These are phyloP conservation scores for Zoysia japonica DNA, from an alignment of 176 grass and related monocot species.

Conservation along the genomic window DNA sequence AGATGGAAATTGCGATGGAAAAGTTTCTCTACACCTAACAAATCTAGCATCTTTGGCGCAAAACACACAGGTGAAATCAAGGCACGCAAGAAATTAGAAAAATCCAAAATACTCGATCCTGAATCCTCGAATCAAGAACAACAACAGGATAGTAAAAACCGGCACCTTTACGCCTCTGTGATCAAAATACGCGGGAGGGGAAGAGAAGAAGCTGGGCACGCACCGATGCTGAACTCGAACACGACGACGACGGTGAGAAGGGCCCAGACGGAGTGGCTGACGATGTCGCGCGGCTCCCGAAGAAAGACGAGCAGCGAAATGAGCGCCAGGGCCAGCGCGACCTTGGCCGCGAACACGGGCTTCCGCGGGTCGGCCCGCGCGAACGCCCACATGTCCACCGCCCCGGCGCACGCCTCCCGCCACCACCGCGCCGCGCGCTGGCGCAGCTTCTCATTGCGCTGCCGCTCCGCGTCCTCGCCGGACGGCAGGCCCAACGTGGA, in stretches of 20 bases:
- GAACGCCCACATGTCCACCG: slow-evolving; percentile 52
- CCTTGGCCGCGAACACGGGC: slow-evolving; percentile 75
- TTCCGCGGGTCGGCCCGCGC: slow-evolving; percentile 64
- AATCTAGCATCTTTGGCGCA: background rate
- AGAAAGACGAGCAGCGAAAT: slow-evolving; percentile 81
- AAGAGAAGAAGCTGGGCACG: background rate
- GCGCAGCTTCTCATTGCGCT: slow-evolving; percentile 12
- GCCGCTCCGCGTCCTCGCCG: background rate
- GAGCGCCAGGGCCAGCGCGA: slow-evolving; percentile 60
- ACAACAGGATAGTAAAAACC: background rate
- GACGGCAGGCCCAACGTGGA: slow-evolving; percentile 41
- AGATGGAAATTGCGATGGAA: background rate
- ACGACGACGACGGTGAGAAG: slow-evolving; percentile 93
- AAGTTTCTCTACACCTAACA: background rate
- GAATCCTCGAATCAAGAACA: background rate
- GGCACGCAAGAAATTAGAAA: background rate
- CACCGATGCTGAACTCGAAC: slow-evolving; percentile 78
- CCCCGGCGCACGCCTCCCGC: slow-evolving; percentile 11
- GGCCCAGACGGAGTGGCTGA: slow-evolving; percentile 90
- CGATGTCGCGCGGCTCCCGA: slow-evolving; percentile 63
- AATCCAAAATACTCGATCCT: background rate
- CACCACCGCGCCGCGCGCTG: slow-evolving; percentile 8
- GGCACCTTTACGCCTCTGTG: background rate
- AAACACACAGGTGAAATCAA: background rate
- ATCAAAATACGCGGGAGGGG: background rate